A percentile compares a stretch with the other conserved stretches of the same genome.
Conservation (phyloP, 2,329 filamentous ascomycete species). For the Cladorrhinum sp. region DNA sequence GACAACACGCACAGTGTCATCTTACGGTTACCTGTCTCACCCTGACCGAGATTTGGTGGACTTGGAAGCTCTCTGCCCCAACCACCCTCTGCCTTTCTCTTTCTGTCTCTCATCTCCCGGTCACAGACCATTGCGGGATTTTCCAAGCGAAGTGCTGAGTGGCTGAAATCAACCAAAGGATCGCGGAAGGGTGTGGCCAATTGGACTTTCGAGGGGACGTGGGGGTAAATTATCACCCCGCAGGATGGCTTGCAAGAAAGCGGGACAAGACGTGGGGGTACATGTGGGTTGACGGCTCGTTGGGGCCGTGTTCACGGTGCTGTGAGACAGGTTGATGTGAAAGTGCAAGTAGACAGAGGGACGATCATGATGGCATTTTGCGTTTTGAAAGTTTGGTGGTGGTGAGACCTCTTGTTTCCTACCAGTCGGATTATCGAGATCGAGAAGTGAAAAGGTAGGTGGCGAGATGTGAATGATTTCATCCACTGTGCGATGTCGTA, state of each 20-base stretch:
- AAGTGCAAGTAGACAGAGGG: too few relatives aligned
- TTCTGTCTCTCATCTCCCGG: background rate
- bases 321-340: background rate
- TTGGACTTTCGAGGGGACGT: background rate
- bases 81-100: background rate
- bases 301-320: background rate
- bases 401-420: too few relatives aligned
- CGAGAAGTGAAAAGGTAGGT: too few relatives aligned
- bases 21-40: too few relatives aligned
- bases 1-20: background rate
- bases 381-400: too few relatives aligned
- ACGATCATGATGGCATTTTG: background rate
- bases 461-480: too few relatives aligned
- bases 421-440: too few relatives aligned
- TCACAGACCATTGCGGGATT: slow-evolving; percentile 3
- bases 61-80: slow-evolving; percentile 1
- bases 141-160: background rate
- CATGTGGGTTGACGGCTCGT: background rate
- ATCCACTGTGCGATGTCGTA: too few relatives aligned
- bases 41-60: background rate
- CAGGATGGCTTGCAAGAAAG: background rate
- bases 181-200: background rate
- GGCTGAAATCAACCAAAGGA: slow-evolving; percentile 1
- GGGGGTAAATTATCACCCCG: slow-evolving; percentile 6
- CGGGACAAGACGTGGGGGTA: slow-evolving; percentile 5